phyloP scores from a whole-genome alignment of 306 rosid species.

The Cicer bijugum region DNA sequence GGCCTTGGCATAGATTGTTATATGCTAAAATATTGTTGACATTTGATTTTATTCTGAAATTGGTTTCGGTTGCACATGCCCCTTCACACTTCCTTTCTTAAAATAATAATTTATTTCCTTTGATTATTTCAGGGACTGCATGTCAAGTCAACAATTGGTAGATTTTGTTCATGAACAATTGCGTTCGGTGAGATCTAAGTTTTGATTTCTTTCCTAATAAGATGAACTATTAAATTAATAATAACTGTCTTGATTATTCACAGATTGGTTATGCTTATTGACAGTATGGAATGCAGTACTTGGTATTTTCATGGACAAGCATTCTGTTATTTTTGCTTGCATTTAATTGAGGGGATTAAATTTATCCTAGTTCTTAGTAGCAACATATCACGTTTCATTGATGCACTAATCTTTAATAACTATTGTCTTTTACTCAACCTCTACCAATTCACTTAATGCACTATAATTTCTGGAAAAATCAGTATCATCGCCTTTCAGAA shows the following conservation, averaged over 20 bases:
- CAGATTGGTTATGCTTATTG: background rate
- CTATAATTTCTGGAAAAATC: background rate
- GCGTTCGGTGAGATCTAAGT: slow-evolving; percentile 54
- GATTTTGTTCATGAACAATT: slow-evolving; percentile 80
- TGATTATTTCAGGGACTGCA: slow-evolving; percentile 84
- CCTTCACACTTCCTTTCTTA: slow-evolving; percentile 26
- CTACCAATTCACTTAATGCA: background rate
- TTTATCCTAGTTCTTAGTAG: background rate
- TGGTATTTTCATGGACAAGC: slow-evolving; percentile 5
- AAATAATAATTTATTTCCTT: slow-evolving; percentile 34
- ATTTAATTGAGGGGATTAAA: slow-evolving; percentile 25
- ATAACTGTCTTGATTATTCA: background rate
- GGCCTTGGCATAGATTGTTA: slow-evolving; percentile 10
- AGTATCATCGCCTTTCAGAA: background rate
- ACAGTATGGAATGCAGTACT: slow-evolving; percentile 20
- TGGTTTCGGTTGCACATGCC: slow-evolving; percentile 11
- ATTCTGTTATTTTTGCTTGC: slow-evolving; percentile 11
- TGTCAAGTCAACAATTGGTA: slow-evolving; percentile 94
- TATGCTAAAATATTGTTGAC: slow-evolving; percentile 1
- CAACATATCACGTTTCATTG: slow-evolving; percentile 4
- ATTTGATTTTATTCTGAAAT: slow-evolving; percentile 24
- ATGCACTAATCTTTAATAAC: background rate
- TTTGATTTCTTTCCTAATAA: background rate
- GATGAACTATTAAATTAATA: slow-evolving; percentile 24
- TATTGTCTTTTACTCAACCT: slow-evolving; percentile 26